These are phyloP conservation scores for Sclerotinia spermophila DNA, from an alignment of 2,329 filamentous ascomycete genomes.

Conservation along the genomic window DNA sequence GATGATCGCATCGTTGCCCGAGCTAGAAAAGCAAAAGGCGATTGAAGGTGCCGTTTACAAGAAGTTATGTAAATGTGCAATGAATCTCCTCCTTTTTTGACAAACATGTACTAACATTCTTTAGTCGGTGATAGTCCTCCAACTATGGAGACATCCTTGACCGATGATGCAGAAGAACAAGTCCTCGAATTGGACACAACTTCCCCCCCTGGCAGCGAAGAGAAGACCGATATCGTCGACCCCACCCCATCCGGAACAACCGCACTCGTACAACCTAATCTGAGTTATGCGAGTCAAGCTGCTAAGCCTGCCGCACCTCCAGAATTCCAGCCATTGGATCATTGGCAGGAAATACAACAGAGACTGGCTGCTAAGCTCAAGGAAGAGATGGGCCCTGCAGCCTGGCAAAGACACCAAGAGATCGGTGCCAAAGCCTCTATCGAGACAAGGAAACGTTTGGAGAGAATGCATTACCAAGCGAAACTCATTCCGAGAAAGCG, in stretches of 20 bases:
- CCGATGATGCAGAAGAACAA: background rate
- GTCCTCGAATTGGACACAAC: too few relatives aligned
- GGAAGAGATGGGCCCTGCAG: background rate
- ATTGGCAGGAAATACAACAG: background rate
- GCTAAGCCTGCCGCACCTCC: background rate
- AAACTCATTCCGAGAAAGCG: background rate
- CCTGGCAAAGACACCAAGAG: background rate
- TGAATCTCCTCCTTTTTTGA: background rate
- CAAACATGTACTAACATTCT: background rate
- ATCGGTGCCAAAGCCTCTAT: background rate
- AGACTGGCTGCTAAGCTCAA: background rate
- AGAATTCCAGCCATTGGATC: too few relatives aligned
- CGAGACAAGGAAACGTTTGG: accelerated
- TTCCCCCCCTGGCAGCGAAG: background rate
- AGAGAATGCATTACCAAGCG: background rate
- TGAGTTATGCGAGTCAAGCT: background rate
- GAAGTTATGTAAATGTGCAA: background rate
- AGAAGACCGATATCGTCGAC: background rate
- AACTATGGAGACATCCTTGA: background rate
- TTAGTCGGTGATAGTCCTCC: background rate
- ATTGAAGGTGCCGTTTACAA: background rate
- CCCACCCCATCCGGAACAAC: background rate
- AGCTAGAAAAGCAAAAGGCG: background rate
- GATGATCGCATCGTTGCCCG: background rate
- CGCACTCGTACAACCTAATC: background rate